phyloP scores from a whole-genome alignment of 768 basidiomycete genomes.

The Amanita pseudoporphyria region DNA sequence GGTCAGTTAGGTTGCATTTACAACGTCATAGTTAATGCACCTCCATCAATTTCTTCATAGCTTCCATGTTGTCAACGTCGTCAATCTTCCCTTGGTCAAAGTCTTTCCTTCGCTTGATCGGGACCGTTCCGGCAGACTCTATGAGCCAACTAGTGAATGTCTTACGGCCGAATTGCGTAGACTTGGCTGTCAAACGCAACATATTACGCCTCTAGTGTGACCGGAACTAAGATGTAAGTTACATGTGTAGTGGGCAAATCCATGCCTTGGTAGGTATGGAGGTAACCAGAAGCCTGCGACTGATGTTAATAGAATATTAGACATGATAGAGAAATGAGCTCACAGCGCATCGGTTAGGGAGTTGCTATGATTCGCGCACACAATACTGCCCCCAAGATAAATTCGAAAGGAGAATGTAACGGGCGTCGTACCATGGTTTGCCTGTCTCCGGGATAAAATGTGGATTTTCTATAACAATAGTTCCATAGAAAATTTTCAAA shows the following conservation, averaged over 20 bases:
- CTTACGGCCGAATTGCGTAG: slow-evolving; percentile 72
- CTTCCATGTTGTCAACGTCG: slow-evolving; percentile 52
- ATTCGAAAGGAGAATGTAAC: not conserved
- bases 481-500: slow-evolving; percentile 85
- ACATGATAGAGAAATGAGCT: slow-evolving; percentile 16
- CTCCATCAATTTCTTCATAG: slow-evolving; percentile 61
- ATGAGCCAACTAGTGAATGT: slow-evolving; percentile 91
- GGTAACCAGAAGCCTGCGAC: slow-evolving; percentile 51
- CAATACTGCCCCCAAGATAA: slow-evolving; percentile 42
- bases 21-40: slow-evolving; percentile 23
- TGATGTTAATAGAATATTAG: slow-evolving; percentile 3
- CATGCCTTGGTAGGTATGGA: slow-evolving; percentile 61
- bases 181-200: slow-evolving; percentile 80
- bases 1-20: slow-evolving; percentile 1
- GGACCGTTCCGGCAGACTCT: slow-evolving; percentile 80
- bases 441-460: slow-evolving; percentile 65
- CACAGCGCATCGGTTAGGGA: slow-evolving; percentile 82
- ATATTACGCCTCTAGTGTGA: slow-evolving; percentile 56
- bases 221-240: not conserved
- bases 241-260: not conserved
- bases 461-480: slow-evolving; percentile 76
- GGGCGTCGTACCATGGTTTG: slow-evolving; percentile 48
- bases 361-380: slow-evolving; percentile 83
- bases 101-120: slow-evolving; percentile 72
- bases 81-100: slow-evolving; percentile 27